Percentiles rank a stretch among this genome's conserved stretches.
phyloP scores from a whole-genome alignment of 2,329 filamentous ascomycete genomes.

The Pestalotiopsis sp. region DNA sequence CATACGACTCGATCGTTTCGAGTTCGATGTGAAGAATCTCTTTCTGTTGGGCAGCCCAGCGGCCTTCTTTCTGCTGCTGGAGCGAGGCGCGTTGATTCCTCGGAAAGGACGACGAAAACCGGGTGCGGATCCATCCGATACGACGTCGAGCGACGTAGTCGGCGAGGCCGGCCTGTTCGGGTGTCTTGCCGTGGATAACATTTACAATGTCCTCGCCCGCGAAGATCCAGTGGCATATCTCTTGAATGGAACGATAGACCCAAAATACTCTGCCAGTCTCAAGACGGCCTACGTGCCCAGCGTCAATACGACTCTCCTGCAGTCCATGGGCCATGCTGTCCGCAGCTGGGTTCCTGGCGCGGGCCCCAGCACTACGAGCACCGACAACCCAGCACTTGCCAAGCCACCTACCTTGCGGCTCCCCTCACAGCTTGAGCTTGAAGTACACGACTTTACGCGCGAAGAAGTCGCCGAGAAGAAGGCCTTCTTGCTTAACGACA shows the following conservation, averaged over 20 bases:
- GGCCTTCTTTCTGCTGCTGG: conserved; percentile 89
- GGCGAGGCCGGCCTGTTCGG: conserved; percentile 82
- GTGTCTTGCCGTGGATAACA: conserved; percentile 90
- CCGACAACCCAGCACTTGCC: conserved; percentile 27
- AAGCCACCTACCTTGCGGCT: conserved; percentile 47
- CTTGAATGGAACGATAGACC: conserved; percentile 88
- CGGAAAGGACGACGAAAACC: conserved; percentile 77
- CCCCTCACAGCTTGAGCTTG: conserved; percentile 78
- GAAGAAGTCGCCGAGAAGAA: conserved; percentile 92
- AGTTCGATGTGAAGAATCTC: conserved; percentile 88
- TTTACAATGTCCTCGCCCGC: conserved; percentile 85
- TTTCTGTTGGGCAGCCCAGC: conserved; percentile 90
- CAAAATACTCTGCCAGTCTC: conserved; percentile 74
- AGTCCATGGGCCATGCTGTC: conserved; percentile 65
- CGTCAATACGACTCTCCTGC: conserved; percentile 66
- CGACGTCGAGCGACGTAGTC: conserved; percentile 61
- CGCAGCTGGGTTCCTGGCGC: conserved; percentile 62
- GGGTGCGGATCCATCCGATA: conserved; percentile 68
- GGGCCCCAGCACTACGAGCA: conserved; percentile 28
- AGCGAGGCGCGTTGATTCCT: conserved; percentile 72
- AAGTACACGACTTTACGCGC: conserved; percentile 91
- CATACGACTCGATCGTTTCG: conserved; percentile 66
- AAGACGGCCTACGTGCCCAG: conserved; percentile 80
- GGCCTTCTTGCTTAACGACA: conserved; percentile 88
- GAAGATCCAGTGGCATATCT: conserved; percentile 84